These are phyloP conservation scores for Puccinia hordei DNA, from an alignment of 1,284 basidiomycete species.

Conservation along the genomic window DNA sequence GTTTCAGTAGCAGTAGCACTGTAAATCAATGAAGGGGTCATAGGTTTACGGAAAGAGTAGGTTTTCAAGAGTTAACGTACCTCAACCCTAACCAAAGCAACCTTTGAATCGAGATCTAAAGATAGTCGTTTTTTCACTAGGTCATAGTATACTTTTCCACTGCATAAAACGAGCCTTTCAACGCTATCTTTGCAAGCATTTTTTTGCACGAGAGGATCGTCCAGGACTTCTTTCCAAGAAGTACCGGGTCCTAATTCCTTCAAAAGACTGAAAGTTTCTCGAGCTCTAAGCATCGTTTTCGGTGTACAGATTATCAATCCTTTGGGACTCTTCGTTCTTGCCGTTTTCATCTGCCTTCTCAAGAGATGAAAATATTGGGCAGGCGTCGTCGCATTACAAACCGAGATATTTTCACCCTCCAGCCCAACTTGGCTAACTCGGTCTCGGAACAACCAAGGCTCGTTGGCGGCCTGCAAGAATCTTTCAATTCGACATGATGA, in stretches of 20 bases:
- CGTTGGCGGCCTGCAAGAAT: slow-evolving; percentile 69
- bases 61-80: slow-evolving; percentile 45
- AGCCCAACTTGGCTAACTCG: slow-evolving; percentile 8
- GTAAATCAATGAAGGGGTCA: neutral
- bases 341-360: slow-evolving; percentile 69
- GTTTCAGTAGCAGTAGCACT: neutral
- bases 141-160: slow-evolving; percentile 85
- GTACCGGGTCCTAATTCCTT: slow-evolving; percentile 69
- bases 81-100: slow-evolving; percentile 76
- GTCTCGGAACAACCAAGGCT: slow-evolving; percentile 5
- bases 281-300: slow-evolving; percentile 59
- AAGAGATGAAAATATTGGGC: slow-evolving; percentile 87
- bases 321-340: slow-evolving; percentile 75
- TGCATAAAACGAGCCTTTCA: slow-evolving; percentile 61
- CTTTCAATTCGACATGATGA: slow-evolving; percentile 81
- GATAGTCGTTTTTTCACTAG: slow-evolving; percentile 70
- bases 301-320: slow-evolving; percentile 60
- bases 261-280: slow-evolving; percentile 66
- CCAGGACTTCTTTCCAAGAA: slow-evolving; percentile 73
- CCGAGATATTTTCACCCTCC: slow-evolving; percentile 68
- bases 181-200: slow-evolving; percentile 61
- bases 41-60: neutral
- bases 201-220: slow-evolving; percentile 62
- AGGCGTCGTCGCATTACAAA: slow-evolving; percentile 81
- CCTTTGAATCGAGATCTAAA: slow-evolving; percentile 62